Evolutionary conservation across 2,329 filamentous ascomycete genomes (phyloP).

Genomic region (Ceratocystis lukuohia): DNA sequence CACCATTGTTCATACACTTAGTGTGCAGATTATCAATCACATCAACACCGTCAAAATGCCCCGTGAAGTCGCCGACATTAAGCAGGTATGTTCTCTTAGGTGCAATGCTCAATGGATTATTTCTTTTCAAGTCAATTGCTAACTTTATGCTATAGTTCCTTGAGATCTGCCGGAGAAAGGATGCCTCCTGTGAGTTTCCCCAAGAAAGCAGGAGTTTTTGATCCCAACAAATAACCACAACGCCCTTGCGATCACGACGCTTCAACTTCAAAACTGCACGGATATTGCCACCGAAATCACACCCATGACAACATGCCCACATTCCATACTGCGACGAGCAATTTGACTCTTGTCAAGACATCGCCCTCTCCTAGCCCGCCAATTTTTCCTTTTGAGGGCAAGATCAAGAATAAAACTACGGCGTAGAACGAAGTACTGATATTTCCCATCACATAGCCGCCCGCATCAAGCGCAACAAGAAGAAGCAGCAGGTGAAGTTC

Average conservation of each 20-base stretch:
- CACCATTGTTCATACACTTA: slow-evolving; percentile 19
- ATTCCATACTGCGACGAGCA: neutral
- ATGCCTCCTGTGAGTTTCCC: slow-evolving; percentile 80
- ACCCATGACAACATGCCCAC: neutral
- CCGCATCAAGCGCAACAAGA: slow-evolving; percentile 92
- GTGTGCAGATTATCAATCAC: slow-evolving; percentile 20
- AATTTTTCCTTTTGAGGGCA: neutral
- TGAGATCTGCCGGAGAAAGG: slow-evolving; percentile 99
- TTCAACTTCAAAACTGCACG: slow-evolving; percentile 7
- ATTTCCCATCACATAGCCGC: slow-evolving; percentile 43
- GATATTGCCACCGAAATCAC: neutral
- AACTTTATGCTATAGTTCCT: slow-evolving; percentile 58
- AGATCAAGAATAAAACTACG: neutral
- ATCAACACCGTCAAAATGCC: slow-evolving; percentile 60
- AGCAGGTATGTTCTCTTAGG: slow-evolving; percentile 43
- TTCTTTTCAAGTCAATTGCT: slow-evolving; percentile 13
- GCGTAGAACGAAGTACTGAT: slow-evolving; percentile 8
- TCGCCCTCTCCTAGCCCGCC: neutral
- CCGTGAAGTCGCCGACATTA: slow-evolving; percentile 96
- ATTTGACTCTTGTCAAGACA: neutral
- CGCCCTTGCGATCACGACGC: neutral
- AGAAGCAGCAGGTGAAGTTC: slow-evolving; percentile 94
- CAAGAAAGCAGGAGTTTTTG: neutral
- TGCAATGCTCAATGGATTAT: neutral
- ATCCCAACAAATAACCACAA: neutral